Base-by-base conservation (phyloP, 2,329 filamentous ascomycete species). In the Allantophomopsis lycopodina region DNA sequence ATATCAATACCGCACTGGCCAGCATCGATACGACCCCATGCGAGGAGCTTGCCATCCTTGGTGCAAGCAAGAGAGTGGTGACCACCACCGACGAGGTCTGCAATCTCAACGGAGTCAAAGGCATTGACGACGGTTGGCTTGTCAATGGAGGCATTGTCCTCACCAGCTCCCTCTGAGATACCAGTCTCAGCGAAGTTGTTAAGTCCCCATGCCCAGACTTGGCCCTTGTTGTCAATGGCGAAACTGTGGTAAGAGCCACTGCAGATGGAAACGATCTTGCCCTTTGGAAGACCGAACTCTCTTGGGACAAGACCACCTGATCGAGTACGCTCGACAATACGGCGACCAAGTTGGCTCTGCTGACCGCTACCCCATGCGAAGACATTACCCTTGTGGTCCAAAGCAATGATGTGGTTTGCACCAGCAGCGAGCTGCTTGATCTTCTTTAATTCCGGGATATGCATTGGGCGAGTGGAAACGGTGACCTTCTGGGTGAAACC, bases 161-260 rank as follows among this genome's bases (percentile, higher is more conserved):
- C 73, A 23, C 78, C 79, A 12, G 73, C 76, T 40, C 69, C 66
- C 34, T 74, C 68, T 13, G 66, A 64, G 42, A 80, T 68, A 30
- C 81, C 85, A 13, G 83, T 83, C 62, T 94, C 80, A 46, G 80
- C 83, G 58, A 83, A 93, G 60, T 83, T 87, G 68, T 94, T 94
- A 21, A 89, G 65, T 17, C 87, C 86, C 85, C 86, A 94, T 0
- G 78, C 73, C 60, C 77, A 91, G 23, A 89, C 79, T 21, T 73
- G 68, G 32, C 78, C 78, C 20, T 78, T 71, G 44, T 76, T 71
- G 50, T 73, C 71, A 37, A 86, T 70, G 37, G 80, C 81, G 50
- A 94, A 89, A 49, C 78, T 83, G 64, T 94, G 84, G 60, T 88
- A 89, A 12, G 79, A 74, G 35, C 86, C 86, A 44, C 66, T 61